These are phyloP conservation scores for Cunninghamia lanceolata DNA, from an alignment of 75 land plant species.

Conservation along the genomic window DNA sequence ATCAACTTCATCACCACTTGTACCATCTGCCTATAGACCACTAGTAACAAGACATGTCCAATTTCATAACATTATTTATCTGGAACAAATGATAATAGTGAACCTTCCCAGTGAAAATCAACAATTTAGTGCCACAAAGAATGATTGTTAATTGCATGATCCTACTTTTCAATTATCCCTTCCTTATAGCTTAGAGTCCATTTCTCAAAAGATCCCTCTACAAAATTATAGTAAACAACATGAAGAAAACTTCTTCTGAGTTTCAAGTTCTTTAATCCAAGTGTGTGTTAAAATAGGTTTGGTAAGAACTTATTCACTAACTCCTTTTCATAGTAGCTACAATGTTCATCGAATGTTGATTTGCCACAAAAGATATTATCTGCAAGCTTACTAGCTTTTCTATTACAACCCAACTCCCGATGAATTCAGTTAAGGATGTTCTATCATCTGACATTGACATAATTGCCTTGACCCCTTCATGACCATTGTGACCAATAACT, in stretches of 20 bases:
- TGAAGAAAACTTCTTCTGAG: constrained; percentile 55
- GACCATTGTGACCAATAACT: no score
- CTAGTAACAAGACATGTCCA: no score
- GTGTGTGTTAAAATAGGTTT: constrained; percentile 72
- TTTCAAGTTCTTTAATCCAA: constrained; percentile 68
- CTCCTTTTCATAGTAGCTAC: constrained; percentile 90
- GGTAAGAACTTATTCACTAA: constrained; percentile 61
- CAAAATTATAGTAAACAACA: constrained; percentile 85
- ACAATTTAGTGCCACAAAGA: constrained; percentile 48
- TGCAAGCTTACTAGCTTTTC: constrained; percentile 50
- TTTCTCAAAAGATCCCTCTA: constrained; percentile 69
- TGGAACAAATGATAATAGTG: no score
- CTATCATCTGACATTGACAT: no score
- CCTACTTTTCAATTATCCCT: constrained; percentile 6
- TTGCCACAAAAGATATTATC: no score
- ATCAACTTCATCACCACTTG: no score
- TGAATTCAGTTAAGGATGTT: constrained; percentile 81
- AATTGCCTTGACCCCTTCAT: no score
- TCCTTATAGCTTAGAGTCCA: constrained; percentile 56
- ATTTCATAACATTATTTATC: no score
- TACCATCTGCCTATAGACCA: no score
- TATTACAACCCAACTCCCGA: constrained; percentile 59
- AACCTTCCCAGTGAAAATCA: not conserved
- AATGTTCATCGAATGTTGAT: constrained; percentile 71
- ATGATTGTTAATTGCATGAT: constrained; percentile 20